phyloP scores from a whole-genome alignment of 1,284 basidiomycete genomes.

The Peniophora sp. region DNA sequence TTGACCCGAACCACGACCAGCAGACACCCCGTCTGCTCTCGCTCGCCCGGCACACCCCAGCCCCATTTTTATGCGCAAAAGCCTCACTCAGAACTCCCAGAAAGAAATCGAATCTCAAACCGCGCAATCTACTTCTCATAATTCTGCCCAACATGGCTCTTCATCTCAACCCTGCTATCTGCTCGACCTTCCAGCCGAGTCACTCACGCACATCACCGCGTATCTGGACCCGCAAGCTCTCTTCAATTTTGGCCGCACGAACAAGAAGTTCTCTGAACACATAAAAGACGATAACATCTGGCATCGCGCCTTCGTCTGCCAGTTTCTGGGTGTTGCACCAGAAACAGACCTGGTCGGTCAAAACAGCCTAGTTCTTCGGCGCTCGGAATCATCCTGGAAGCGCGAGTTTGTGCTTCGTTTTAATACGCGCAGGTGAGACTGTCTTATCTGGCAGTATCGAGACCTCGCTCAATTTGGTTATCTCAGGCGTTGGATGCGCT shows the following conservation, averaged over 20 bases:
- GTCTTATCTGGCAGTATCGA: conserved; percentile 2
- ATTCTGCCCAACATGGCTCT: conserved; percentile 45
- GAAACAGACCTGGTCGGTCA: conserved; percentile 42
- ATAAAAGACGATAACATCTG: conserved; percentile 77
- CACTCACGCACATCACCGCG: conserved; percentile 73
- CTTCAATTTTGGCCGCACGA: conserved; percentile 48
- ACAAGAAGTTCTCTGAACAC: conserved; percentile 51
- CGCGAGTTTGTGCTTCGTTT: conserved; percentile 56
- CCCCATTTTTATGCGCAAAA: conserved; percentile 48
- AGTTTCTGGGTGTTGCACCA: conserved; percentile 60
- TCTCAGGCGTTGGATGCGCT: conserved; percentile 64
- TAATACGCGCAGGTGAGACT: conserved; percentile 45
- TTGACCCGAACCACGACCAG: no score
- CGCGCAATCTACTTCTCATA: conserved; percentile 10
- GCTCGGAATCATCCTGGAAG: conserved; percentile 55
- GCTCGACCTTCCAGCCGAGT: conserved; percentile 52
- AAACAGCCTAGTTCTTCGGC: conserved; percentile 46
- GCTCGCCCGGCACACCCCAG: conserved; percentile 13
- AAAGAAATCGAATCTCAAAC: conserved; percentile 21
- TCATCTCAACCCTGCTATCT: conserved; percentile 7
- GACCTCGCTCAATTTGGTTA: neutral
- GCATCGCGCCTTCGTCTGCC: conserved; percentile 70
- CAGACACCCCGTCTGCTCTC: neutral
- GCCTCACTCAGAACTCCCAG: conserved; percentile 26
- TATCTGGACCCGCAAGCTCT: conserved; percentile 65